Base-by-base conservation (phyloP, 2,329 filamentous ascomycete genomes). In the Pestalotiopsis fici region DNA sequence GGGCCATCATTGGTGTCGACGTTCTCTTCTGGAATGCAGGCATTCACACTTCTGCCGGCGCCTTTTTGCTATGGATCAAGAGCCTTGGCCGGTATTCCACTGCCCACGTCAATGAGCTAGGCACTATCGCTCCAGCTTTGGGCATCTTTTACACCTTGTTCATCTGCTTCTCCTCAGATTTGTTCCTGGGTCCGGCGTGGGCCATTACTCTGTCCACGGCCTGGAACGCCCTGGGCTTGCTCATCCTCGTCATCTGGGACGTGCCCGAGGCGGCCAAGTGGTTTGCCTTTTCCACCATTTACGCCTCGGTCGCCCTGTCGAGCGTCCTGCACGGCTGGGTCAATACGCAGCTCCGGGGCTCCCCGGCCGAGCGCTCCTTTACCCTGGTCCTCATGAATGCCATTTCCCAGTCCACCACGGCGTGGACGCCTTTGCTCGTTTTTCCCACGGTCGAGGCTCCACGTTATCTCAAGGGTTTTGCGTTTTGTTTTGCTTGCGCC, bases 51-150 rank as follows among this genome's bases (percentile, higher is more conserved):
- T 79, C 74, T 6, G 78, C 81, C 0, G 86, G 85, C 2, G 83
- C 81, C 0, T 88, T 85, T 66, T 73, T 88, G 1, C 79, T 90
- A 0, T 89, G 87, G 87, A 76, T 89, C 59, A 88, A 88, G 74
- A 86, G 83, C 65, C 71, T 88, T 13, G 75, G 82, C 0, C 78
- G 84, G 1, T 88, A 82, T 71, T 78, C 81, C 0, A 78, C 78
- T 0, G 76, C 82, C 0, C 77, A 77, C 11, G 74, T 88, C 63
- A 88, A 87, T 71, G 79, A 86, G 59, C 75, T 88, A 0, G 84
- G 83, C 1, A 80, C 85, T 2, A 85, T 85, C 7, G 80, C 85
- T 0, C 86, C 86, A 0, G 86, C 80, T 0, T 70, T 89, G 0
- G 87, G 87, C 0, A 89, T 89, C 2, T 83, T 88, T 63, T 89